phyloP scores from a whole-genome alignment of 805 yeast genomes.

The Ogataea glucozyma region DNA sequence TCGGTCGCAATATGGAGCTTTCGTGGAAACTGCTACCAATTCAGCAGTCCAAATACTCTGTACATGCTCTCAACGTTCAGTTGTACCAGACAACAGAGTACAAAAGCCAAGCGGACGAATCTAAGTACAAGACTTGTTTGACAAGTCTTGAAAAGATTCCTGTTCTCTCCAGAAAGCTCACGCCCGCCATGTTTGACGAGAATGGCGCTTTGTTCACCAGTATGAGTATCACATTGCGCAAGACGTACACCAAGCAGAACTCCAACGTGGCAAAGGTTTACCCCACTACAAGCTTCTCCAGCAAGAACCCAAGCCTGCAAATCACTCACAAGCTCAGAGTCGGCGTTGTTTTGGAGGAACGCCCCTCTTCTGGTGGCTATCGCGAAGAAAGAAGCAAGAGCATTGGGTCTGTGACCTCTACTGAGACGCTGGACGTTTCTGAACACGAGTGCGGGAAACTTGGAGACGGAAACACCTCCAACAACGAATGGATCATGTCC shows the following conservation, averaged over 20 bases:
- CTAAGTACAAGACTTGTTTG: slow-evolving; percentile 9
- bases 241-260: slow-evolving; percentile 9
- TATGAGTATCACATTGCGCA: slow-evolving; percentile 10
- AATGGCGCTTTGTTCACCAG: slow-evolving; percentile 10
- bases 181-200: neutral
- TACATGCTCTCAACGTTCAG: slow-evolving; percentile 25
- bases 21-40: slow-evolving; percentile 30
- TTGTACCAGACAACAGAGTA: slow-evolving; percentile 29
- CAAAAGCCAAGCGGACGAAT: slow-evolving; percentile 1
- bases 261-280: slow-evolving; percentile 13
- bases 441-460: slow-evolving; percentile 1
- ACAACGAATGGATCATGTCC: slow-evolving; percentile 22
- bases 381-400: slow-evolving; percentile 7
- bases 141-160: slow-evolving; percentile 21
- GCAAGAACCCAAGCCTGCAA: slow-evolving; percentile 20
- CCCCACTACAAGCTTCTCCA: slow-evolving; percentile 24
- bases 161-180: slow-evolving; percentile 10
- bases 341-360: slow-evolving; percentile 14
- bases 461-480: slow-evolving; percentile 6
- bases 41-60: slow-evolving; percentile 15
- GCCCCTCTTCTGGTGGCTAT: neutral
- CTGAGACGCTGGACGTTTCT: slow-evolving; percentile 9
- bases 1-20: slow-evolving; percentile 22
- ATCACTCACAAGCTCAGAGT: slow-evolving; percentile 25
- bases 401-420: slow-evolving; percentile 9